Percentiles rank a stretch among this genome's conserved stretches.
phyloP scores from a whole-genome alignment of 2,329 filamentous ascomycete species.

The Nigrospora sphaerica region DNA sequence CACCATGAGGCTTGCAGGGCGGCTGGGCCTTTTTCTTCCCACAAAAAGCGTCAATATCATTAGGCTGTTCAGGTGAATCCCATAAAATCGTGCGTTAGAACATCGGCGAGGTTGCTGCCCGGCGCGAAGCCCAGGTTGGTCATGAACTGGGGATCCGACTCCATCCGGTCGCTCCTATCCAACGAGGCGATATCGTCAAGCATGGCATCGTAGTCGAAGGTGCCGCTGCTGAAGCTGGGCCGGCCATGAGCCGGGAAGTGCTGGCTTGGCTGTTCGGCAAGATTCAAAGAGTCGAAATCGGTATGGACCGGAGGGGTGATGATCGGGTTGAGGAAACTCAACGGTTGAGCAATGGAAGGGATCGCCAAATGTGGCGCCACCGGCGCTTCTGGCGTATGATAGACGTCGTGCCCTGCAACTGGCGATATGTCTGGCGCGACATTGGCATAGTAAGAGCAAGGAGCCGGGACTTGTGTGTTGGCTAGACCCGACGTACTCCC shows the following conservation, averaged over 20 bases:
- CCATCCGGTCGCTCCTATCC: conserved; percentile 39
- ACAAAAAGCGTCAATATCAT: not conserved
- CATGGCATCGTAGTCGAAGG: conserved; percentile 43
- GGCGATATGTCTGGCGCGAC: not conserved
- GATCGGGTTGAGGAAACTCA: no score
- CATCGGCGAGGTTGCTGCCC: conserved; percentile 49
- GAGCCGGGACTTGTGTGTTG: not conserved
- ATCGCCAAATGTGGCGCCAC: not conserved
- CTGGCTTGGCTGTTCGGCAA: conserved; percentile 5
- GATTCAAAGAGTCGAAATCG: conserved; percentile 4
- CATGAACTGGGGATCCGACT: conserved; percentile 57
- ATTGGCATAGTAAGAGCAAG: conserved; percentile 2
- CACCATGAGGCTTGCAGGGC: no score
- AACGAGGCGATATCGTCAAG: conserved; percentile 45
- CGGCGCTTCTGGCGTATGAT: no score
- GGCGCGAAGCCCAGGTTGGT: conserved; percentile 59
- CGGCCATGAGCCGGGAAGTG: conserved; percentile 7
- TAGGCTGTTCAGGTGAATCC: conserved; percentile 7
- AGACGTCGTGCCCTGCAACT: no score
- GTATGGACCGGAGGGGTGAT: conserved; percentile 4
- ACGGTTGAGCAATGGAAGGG: no score
- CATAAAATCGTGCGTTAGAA: conserved; percentile 15
- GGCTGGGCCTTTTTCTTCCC: no score
- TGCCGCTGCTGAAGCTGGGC: conserved; percentile 14
- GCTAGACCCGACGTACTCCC: not conserved